Evolutionary conservation across 1,284 basidiomycete species (phyloP).

Genomic region (Xerocomus minutiporus): DNA sequence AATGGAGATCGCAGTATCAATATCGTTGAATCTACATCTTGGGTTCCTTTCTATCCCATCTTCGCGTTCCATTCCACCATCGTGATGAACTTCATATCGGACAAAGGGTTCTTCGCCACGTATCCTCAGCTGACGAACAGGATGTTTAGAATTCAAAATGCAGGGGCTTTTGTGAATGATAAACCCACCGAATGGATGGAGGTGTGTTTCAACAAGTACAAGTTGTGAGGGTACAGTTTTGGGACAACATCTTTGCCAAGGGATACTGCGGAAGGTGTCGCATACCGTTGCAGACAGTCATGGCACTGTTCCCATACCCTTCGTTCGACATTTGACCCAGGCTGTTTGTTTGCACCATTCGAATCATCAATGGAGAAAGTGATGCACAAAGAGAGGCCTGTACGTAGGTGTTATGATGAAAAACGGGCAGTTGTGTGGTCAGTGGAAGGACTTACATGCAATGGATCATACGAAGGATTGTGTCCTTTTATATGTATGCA

Average conservation of each 20-base stretch:
- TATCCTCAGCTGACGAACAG: neutral
- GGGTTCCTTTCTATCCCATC: neutral
- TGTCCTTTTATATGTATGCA: neutral
- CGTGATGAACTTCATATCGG: neutral
- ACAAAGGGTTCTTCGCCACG: neutral
- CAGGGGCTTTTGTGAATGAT: neutral
- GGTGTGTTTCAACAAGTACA: neutral
- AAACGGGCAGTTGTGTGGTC: neutral
- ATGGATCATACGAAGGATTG: neutral
- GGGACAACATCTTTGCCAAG: neutral
- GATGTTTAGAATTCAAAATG: neutral
- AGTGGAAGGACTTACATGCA: neutral
- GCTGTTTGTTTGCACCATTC: neutral
- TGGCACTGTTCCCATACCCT: neutral
- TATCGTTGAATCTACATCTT: neutral
- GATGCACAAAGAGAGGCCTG: neutral
- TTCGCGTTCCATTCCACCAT: neutral
- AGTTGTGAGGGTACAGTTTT: neutral
- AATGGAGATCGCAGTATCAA: neutral
- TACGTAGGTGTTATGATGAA: neutral
- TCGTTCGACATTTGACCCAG: neutral
- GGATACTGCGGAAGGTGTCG: neutral
- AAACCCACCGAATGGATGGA: neutral
- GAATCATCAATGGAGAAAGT: neutral
- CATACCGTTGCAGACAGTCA: neutral